Conservation (phyloP, 345 rosid species). For the Linum trigynum region DNA sequence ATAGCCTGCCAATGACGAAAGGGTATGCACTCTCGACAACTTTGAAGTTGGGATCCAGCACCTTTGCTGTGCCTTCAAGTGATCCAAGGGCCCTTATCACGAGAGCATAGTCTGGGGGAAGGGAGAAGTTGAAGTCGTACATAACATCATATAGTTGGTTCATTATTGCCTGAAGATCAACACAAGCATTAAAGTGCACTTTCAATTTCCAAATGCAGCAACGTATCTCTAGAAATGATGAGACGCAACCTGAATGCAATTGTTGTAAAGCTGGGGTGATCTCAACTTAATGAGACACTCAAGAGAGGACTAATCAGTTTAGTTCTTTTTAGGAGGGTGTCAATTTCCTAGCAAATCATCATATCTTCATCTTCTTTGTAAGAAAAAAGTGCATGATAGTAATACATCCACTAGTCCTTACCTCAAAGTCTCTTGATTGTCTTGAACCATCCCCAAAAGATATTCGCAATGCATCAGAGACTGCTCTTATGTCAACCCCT, state of each 20-base stretch:
- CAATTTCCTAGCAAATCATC: too few relatives aligned
- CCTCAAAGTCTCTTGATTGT: constrained; percentile 93
- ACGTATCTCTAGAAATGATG: background rate
- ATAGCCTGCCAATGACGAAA: constrained; percentile 76
- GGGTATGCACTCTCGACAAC: constrained; percentile 90
- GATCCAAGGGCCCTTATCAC: constrained; percentile 92
- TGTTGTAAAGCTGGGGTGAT: too few relatives aligned
- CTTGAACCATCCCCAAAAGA: constrained; percentile 63
- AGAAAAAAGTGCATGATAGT: background rate
- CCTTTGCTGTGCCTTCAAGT: constrained; percentile 94
- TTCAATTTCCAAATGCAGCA: background rate
- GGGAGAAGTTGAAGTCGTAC: constrained; percentile 83
- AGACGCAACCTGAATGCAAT: too few relatives aligned
- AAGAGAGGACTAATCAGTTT: too few relatives aligned
- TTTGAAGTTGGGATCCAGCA: constrained; percentile 80
- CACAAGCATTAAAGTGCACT: background rate
- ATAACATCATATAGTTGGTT: constrained; percentile 71
- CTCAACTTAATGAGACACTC: too few relatives aligned
- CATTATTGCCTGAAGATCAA: constrained; percentile 62
- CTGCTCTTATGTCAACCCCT: constrained; percentile 66
- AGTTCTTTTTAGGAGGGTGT: too few relatives aligned
- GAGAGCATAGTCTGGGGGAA: constrained; percentile 91
- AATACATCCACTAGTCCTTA: constrained; percentile 17
- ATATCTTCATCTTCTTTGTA: background rate
- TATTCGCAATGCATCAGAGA: constrained; percentile 65